Evolutionary conservation across 768 basidiomycete species (phyloP), one percentile per base, ranked within the genome.

Genomic region (Termitomyces sp.): DNA sequence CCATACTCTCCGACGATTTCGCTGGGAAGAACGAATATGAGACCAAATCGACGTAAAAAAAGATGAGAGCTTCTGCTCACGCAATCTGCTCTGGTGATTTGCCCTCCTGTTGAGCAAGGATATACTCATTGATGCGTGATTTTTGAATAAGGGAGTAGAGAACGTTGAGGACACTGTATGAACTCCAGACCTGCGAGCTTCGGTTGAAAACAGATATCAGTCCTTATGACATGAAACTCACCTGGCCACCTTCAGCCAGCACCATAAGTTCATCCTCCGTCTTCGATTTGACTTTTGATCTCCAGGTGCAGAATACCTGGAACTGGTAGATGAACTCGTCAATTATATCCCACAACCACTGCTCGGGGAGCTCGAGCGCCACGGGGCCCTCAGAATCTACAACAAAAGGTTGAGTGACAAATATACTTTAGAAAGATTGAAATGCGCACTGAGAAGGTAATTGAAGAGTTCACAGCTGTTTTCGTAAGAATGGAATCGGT

Each of bases 311-410:
- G 77, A 97, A 98, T 1, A 91, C 91, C 71, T 96, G 95, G 79
- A 95, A 99, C 72, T 99, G 96, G 76, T 97, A 99, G 67, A 98
- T 96, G 72, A 96, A 96, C 68, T 96, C 94, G 77, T 96, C 94
- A 70, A 96, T 88, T 73, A 96, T 95, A 69, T 96, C 94, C 94
- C 96, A 98, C 8, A 99, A 76, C 96, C 96, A 99, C 72, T 97
- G 95, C 62, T 96, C 93, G 0, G 96, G 96, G 29, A 99, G 86
- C 63, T 96, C 88, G 54, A 98, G 86, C n/a, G 87, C 75, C 0
- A 98, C 94, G 2, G 96, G 96, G 0, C 91, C 92, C 62, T 97
- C 94, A 11, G 94, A 96, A 74, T 98, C 94, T 94, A 66, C 8
- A 34, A 52, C 17, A 61, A 36, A 17, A 37, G 29, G 6, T 37